Evolutionary conservation across 495 filamentous ascomycete species (phyloP), one percentile per base, ranked within the genome.

Genomic region (Trichoderma orchidacearum): DNA sequence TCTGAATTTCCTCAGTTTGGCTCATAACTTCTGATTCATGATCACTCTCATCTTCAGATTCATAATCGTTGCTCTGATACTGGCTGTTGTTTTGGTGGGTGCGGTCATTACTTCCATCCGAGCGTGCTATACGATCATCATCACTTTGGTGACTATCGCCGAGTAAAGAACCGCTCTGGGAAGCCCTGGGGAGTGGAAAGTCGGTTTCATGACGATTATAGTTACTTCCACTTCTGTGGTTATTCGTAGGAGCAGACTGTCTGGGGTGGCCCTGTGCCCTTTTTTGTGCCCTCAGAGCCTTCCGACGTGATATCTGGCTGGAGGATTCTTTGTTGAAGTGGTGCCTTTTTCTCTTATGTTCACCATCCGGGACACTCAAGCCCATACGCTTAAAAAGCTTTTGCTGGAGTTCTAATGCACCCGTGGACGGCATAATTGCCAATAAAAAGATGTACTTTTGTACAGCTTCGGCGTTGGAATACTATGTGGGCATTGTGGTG

Each of bases 291-390:
- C 78, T 68, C 50, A 74, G 70, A n/a, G 69, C 68, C 60, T 77
- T 80, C 2, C 78, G 70, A 9, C 66, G 74, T 6, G 79, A 74
- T 62, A 75, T 78, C 55, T 78, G 69, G 0, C 70, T 73, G 18
- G 61, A 54, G 12, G 7, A 13, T 23, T n/a, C 30, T 28, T 32
- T 53, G 51, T 32, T 32, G 53, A 15, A 17, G 4, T 28, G 53
- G n/a, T 31, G 53, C 53, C 30, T 36, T 27, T 13, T 21, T 25
- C 25, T 2, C 12, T 27, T 17, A 25, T 25, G 32, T 55, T 55
- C 21, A 2, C 29, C 59, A 58, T 25, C 56, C 62, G 7, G 57
- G 50, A 15, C 55, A 51, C 1, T 58, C 60, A 53, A 38, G 30
- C 29, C 53, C 57, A 58, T 29, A 57, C 59, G 38, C 55, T 56